Evolutionary conservation across 2,329 filamentous ascomycete species (phyloP).

Genomic region (Aspergillus sp.): DNA sequence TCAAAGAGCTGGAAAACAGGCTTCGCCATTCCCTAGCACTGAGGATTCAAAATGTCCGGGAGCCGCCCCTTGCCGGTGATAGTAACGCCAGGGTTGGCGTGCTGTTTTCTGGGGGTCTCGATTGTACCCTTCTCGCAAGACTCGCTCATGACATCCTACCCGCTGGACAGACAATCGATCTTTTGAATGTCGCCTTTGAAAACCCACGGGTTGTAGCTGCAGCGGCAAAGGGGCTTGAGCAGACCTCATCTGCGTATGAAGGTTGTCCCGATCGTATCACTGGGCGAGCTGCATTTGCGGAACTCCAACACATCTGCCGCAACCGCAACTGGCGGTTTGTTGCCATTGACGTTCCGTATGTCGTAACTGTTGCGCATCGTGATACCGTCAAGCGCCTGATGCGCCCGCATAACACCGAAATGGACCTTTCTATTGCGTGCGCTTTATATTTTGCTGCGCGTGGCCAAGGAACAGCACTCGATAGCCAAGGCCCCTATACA

Average conservation of each 20-base stretch:
- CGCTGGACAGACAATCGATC: conserved; percentile 67
- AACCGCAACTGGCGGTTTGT: conserved; percentile 78
- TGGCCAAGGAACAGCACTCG: conserved; percentile 57
- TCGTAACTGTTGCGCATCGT: conserved; percentile 69
- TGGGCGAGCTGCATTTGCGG: conserved; percentile 74
- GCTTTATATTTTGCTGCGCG: conserved; percentile 94
- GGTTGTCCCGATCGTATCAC: conserved; percentile 88
- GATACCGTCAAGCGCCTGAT: conserved; percentile 73
- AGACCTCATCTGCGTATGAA: conserved; percentile 60
- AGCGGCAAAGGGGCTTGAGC: conserved; percentile 44
- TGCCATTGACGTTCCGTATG: conserved; percentile 74
- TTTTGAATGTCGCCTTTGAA: conserved; percentile 95
- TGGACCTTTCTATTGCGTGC: conserved; percentile 93
- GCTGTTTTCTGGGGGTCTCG: conserved; percentile 90
- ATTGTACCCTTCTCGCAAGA: conserved; percentile 85
- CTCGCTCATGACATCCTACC: conserved; percentile 76
- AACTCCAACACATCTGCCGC: conserved; percentile 70
- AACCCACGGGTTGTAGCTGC: conserved; percentile 73
- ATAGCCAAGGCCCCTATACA: conserved; percentile 27
- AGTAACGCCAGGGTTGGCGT: conserved; percentile 61
- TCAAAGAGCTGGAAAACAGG: conserved; percentile 54
- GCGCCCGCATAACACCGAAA: conserved; percentile 92
- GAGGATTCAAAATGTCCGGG: conserved; percentile 66
- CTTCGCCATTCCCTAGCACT: conserved; percentile 63
- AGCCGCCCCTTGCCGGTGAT: conserved; percentile 45